These are phyloP conservation scores for Fusarium irregulare DNA, from an alignment of 2,329 filamentous ascomycete genomes.

Conservation along the genomic window DNA sequence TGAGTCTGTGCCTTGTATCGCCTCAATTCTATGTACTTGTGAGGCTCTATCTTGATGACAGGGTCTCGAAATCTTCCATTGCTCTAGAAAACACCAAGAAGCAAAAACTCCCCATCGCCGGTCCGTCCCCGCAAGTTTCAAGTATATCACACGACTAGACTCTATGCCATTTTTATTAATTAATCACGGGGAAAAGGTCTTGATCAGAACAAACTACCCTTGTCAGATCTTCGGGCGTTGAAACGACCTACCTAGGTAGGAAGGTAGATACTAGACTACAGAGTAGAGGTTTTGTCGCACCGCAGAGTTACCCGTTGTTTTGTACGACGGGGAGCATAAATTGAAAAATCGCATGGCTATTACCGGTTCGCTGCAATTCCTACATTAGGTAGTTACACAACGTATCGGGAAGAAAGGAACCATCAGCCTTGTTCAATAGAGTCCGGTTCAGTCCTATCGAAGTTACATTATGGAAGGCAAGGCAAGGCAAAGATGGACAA, in stretches of 20 bases:
- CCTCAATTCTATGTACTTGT: neutral
- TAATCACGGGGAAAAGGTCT: constrained; percentile 1
- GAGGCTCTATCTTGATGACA: constrained; percentile 5
- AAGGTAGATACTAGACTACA: constrained; percentile 19
- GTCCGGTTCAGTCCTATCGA: neutral
- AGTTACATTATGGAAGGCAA: neutral
- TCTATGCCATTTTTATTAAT: neutral
- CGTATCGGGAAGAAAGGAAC: neutral
- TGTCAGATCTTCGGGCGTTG: constrained; percentile 23
- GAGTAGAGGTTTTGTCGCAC: constrained; percentile 18
- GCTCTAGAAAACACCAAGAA: constrained; percentile 5
- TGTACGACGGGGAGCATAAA: constrained; percentile 21
- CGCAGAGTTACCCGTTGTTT: constrained; percentile 23
- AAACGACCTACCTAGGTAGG: constrained; percentile 38
- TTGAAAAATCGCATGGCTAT: constrained; percentile 24
- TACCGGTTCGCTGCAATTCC: constrained; percentile 44
- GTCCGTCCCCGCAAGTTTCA: constrained; percentile 18
- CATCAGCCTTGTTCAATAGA: constrained; percentile 28
- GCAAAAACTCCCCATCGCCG: neutral
- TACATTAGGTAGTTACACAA: constrained; percentile 36
- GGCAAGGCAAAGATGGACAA: neutral
- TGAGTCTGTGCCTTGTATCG: neutral
- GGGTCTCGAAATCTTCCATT: constrained; percentile 5
- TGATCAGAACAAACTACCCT: constrained; percentile 5
- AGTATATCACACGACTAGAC: neutral